Conservation (phyloP, 1,284 basidiomycete genomes). For the Marasmius oreades region DNA sequence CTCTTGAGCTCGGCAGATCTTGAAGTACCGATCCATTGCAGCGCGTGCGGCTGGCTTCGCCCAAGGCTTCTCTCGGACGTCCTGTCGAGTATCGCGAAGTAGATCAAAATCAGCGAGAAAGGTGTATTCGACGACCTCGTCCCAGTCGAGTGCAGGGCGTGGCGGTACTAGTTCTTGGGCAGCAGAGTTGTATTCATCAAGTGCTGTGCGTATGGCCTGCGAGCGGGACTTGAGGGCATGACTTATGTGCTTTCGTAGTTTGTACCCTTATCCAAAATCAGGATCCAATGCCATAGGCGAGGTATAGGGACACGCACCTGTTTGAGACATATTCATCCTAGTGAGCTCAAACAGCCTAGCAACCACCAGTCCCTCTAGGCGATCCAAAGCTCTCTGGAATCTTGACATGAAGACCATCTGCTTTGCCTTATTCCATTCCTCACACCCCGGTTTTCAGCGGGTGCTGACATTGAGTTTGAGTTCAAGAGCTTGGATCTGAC, state of each 20-base stretch:
- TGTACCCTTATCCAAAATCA: slow-evolving; percentile 3
- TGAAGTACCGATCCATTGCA: too few relatives aligned
- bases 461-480: too few relatives aligned
- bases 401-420: slow-evolving; percentile 6
- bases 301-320: not conserved
- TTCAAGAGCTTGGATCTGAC: too few relatives aligned
- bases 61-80: too few relatives aligned
- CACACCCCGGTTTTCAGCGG: too few relatives aligned
- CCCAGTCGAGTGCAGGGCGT: not conserved
- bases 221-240: too few relatives aligned
- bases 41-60: too few relatives aligned
- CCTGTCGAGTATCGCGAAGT: not conserved
- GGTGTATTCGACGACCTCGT: not conserved
- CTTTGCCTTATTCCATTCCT: slow-evolving; percentile 7
- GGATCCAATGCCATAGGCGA: not conserved
- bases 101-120: not conserved
- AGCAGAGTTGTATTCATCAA: slow-evolving; percentile 3
- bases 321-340: too few relatives aligned
- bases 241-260: slow-evolving; percentile 2
- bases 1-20: too few relatives aligned
- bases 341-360: slow-evolving; percentile 24
- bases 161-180: slow-evolving; percentile 8
- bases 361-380: slow-evolving; percentile 20
- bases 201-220: slow-evolving; percentile 1
- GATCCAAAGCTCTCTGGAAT: slow-evolving; percentile 18